Base-by-base conservation (phyloP, 1,284 basidiomycete genomes). In the Rhodofomes roseus region DNA sequence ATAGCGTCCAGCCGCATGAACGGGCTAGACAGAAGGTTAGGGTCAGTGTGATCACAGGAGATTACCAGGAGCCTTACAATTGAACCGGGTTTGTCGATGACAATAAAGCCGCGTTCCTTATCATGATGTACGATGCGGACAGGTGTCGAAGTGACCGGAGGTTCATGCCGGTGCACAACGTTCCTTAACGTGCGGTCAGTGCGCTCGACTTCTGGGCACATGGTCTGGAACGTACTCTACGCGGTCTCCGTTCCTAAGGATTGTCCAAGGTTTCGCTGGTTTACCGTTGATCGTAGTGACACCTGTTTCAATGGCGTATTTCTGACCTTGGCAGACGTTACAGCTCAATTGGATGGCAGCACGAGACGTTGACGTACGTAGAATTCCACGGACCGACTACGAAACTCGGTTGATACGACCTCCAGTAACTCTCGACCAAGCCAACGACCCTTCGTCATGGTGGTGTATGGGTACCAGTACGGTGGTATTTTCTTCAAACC, bases 151-250 rank as follows among this genome's bases (percentile, higher is more conserved):
- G 95, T 92, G 2, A 99, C 90, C 0, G 97, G 95, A 4, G 97
- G 96, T 74, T 99, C 97, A 72, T 99, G 97, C 18, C 94, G 81
- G 74, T 98, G 96, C 1, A 96, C 94, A 4, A 94, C 85, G 71
- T 98, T 98, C 69, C 94, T 96, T 64, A 3, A 53, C 46, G 54
- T 46, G 31, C 46, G 43, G 41, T 23, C 25, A 39, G 34, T 18
- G 4, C 37, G 11, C 14, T 27, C 11, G 1, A 27, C 25, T 20
- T 7, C 29, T 23, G 23, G 22, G 36, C 58, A 25, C 31, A n/a
- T 7, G 12, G 14, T 27, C 36, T 11, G 0, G 18, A 14, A 80
- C 89, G 63, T 62, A 94, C 93, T 95, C 93, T 58, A 98, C 88
- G 55, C 92, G 81, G 74, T 99, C 97, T 11, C 95, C 94, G 69